Evolutionary conservation across 2,329 filamentous ascomycete species (phyloP).

Genomic region (Bipolaris bicolor): DNA sequence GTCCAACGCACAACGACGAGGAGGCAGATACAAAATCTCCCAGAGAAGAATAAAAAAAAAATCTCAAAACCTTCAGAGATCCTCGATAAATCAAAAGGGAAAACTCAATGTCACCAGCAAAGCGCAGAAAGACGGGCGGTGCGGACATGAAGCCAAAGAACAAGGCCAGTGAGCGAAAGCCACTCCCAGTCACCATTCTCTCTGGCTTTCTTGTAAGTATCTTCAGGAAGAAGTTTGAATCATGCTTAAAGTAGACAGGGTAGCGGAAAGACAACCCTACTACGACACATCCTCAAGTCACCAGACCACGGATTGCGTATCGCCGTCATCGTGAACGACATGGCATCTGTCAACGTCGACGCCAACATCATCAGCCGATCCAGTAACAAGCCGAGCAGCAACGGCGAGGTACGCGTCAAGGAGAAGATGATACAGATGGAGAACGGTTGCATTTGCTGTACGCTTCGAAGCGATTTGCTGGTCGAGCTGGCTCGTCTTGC

Average conservation of each 20-base stretch:
- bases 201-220: slow-evolving; percentile 63
- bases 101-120: slow-evolving; percentile 27
- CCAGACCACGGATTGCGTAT: slow-evolving; percentile 70
- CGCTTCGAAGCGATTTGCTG: slow-evolving; percentile 71
- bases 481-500: slow-evolving; percentile 71
- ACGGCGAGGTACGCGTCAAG: slow-evolving; percentile 59
- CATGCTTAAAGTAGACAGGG: slow-evolving; percentile 55
- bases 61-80: background rate
- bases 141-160: slow-evolving; percentile 14
- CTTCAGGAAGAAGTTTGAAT: background rate
- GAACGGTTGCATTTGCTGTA: slow-evolving; percentile 76
- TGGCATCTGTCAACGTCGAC: slow-evolving; percentile 67
- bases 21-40: slow-evolving; percentile 26
- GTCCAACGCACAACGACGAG: slow-evolving; percentile 27
- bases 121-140: slow-evolving; percentile 25
- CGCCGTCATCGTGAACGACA: slow-evolving; percentile 76
- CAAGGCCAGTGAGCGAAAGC: slow-evolving; percentile 26
- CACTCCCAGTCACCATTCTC: slow-evolving; percentile 65
- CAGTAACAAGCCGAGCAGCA: slow-evolving; percentile 10
- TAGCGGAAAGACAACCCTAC: slow-evolving; percentile 72
- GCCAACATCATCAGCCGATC: slow-evolving; percentile 63
- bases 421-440: slow-evolving; percentile 72
- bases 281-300: slow-evolving; percentile 71
- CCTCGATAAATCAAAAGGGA: background rate
- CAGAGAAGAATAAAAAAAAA: background rate